These are phyloP conservation scores for Flueggea neowawraea DNA, from an alignment of 441 rosid genomes.

Conservation along the genomic window DNA sequence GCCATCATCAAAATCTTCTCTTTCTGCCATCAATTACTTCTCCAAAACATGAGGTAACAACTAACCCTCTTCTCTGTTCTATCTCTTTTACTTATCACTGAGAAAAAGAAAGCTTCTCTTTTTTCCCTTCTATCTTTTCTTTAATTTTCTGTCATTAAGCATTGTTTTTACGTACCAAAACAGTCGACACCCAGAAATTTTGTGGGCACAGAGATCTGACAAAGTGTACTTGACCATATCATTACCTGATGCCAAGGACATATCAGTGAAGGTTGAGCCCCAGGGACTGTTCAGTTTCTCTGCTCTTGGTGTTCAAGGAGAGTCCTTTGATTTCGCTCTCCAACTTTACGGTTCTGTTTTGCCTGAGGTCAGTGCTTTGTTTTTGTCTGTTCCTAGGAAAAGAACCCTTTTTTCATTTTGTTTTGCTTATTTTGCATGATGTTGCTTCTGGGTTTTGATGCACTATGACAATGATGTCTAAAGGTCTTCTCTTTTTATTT, in stretches of 20 bases:
- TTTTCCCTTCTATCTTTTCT: neutral
- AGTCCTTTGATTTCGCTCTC: slow-evolving; percentile 58
- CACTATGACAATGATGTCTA: too few relatives aligned
- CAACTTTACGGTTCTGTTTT: slow-evolving; percentile 57
- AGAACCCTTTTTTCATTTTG: neutral
- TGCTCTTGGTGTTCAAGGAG: slow-evolving; percentile 73
- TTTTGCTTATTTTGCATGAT: neutral
- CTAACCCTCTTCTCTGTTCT: neutral
- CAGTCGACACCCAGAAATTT: slow-evolving; percentile 78
- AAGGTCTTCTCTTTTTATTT: too few relatives aligned
- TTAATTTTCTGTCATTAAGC: neutral
- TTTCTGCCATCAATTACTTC: too few relatives aligned
- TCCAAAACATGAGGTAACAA: neutral
- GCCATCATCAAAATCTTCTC: too few relatives aligned
- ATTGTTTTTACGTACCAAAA: neutral
- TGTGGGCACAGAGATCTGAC: slow-evolving; percentile 95
- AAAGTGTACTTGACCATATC: slow-evolving; percentile 75
- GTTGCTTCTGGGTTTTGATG: neutral
- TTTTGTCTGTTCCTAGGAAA: neutral
- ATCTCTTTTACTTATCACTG: neutral
- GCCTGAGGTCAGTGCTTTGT: slow-evolving; percentile 49
- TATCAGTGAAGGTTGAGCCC: slow-evolving; percentile 74
- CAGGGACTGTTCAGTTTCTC: slow-evolving; percentile 74
- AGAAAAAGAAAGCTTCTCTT: neutral
- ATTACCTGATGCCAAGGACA: slow-evolving; percentile 79